These are phyloP conservation scores for Hypoxylon sp. DNA, from an alignment of 2,329 filamentous ascomycete genomes.

Conservation along the genomic window DNA sequence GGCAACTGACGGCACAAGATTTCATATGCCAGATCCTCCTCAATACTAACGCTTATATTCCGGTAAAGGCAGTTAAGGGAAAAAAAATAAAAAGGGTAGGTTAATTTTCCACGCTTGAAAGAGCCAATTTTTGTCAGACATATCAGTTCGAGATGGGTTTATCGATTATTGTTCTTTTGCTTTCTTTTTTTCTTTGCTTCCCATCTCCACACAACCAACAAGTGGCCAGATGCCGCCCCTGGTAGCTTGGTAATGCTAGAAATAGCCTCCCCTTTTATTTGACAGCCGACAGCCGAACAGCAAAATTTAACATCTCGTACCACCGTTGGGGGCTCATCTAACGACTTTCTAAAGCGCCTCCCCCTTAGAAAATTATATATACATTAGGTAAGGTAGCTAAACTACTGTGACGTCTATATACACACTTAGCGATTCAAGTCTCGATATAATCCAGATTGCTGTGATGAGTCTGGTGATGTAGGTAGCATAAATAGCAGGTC, in stretches of 20 bases:
- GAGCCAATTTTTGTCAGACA: slow-evolving; percentile 22
- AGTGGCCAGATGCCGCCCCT: slow-evolving; percentile 28
- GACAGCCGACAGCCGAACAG: slow-evolving; percentile 1
- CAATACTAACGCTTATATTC: not conserved
- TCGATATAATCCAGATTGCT: slow-evolving; percentile 25
- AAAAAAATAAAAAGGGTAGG: not conserved
- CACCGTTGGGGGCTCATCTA: slow-evolving; percentile 14
- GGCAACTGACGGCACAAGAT: slow-evolving; percentile 12
- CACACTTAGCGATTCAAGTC: not conserved
- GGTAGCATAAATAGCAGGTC: slow-evolving; percentile 35
- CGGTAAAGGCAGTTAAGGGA: slow-evolving; percentile 6
- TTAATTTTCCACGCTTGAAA: not conserved
- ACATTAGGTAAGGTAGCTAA: not conserved
- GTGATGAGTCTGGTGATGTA: slow-evolving; percentile 21
- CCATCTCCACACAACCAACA: slow-evolving; percentile 16
- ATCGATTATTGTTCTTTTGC: slow-evolving; percentile 14
- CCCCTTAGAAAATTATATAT: slow-evolving; percentile 2
- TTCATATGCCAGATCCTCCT: slow-evolving; percentile 23
- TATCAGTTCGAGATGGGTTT: slow-evolving; percentile 15
- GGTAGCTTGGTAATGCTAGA: slow-evolving; percentile 18
- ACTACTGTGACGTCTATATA: not conserved
- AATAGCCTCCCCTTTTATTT: slow-evolving; percentile 19
- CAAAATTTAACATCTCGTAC: slow-evolving; percentile 11
- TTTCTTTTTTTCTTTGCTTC: slow-evolving; percentile 9
- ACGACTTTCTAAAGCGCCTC: not conserved